Conservation (phyloP, 1,284 basidiomycete species). For the Puccinia polysora region DNA sequence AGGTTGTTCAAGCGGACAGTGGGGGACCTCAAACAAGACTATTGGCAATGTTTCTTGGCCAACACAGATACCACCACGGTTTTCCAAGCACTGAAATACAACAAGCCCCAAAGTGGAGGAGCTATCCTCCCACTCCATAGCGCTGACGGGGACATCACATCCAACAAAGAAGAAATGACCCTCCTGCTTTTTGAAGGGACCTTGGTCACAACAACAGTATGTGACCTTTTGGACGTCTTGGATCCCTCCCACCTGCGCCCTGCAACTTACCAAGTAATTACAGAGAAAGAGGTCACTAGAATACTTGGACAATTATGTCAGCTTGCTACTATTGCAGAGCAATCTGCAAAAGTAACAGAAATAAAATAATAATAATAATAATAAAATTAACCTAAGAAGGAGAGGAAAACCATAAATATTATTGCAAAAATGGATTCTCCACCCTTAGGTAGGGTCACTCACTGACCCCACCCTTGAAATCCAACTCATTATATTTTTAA, state of each 20-base stretch:
- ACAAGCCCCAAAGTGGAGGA: background rate
- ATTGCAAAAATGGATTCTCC: too few species aligned
- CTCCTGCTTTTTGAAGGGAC: constrained; percentile 11
- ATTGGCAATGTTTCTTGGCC: constrained; percentile 12
- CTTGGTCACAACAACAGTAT: background rate
- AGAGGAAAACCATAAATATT: too few species aligned
- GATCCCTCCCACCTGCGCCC: too few species aligned
- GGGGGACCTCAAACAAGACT: background rate
- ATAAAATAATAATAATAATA: too few species aligned
- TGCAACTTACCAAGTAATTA: background rate
- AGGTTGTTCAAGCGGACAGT: background rate
- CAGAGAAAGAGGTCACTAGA: background rate
- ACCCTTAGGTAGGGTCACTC: too few species aligned
- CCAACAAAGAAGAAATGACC: background rate
- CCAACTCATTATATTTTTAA: too few species aligned
- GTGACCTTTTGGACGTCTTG: background rate
- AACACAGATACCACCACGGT: background rate
- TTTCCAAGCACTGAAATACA: constrained; percentile 6
- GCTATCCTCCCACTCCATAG: background rate
- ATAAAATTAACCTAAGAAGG: too few species aligned
- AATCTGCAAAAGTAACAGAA: too few species aligned
- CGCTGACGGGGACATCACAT: background rate
- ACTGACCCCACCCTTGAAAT: too few species aligned
- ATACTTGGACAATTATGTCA: too few species aligned
- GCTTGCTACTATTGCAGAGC: too few species aligned